Conservation (phyloP, 495 filamentous ascomycete species). For the Hyaloscypha variabilis region DNA sequence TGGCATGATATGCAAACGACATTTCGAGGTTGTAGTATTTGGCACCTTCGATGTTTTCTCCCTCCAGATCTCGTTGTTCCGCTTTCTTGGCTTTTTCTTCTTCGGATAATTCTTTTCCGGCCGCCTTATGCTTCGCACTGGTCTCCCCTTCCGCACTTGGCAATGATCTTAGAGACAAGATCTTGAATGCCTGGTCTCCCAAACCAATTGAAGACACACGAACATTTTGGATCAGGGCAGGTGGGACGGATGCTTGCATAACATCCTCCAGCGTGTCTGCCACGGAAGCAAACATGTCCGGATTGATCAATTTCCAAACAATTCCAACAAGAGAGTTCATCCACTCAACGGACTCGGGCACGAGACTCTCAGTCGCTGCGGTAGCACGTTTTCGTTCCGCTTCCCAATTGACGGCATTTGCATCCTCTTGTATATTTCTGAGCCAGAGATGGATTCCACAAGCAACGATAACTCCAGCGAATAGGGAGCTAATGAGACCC, state of each 20-base stretch:
- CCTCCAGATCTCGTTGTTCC: constrained; percentile 42
- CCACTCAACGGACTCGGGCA: constrained; percentile 51
- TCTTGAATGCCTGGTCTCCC: constrained; percentile 51
- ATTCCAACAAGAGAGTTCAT: constrained; percentile 49
- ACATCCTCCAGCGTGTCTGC: constrained; percentile 56
- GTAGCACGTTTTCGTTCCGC: constrained; percentile 10
- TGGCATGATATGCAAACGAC: constrained; percentile 52
- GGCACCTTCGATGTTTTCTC: constrained; percentile 33
- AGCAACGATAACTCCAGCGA: constrained; percentile 14
- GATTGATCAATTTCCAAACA: constrained; percentile 55
- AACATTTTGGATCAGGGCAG: constrained; percentile 51
- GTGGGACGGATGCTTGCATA: constrained; percentile 52
- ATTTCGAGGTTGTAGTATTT: constrained; percentile 45
- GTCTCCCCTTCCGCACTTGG: constrained; percentile 49
- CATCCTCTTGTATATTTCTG: constrained; percentile 14
- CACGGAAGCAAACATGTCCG: constrained; percentile 51
- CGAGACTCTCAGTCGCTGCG: constrained; percentile 32
- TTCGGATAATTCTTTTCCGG: constrained; percentile 38
- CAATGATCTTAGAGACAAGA: constrained; percentile 52
- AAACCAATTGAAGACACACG: constrained; percentile 55
- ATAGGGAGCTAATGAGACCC: background rate
- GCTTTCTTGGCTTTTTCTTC: constrained; percentile 39
- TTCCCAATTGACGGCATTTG: constrained; percentile 21
- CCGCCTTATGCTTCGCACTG: constrained; percentile 29
- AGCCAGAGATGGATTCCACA: constrained; percentile 20